These are phyloP conservation scores for Pleurostoma richardsiae DNA, from an alignment of 2,329 filamentous ascomycete genomes.

Conservation along the genomic window DNA sequence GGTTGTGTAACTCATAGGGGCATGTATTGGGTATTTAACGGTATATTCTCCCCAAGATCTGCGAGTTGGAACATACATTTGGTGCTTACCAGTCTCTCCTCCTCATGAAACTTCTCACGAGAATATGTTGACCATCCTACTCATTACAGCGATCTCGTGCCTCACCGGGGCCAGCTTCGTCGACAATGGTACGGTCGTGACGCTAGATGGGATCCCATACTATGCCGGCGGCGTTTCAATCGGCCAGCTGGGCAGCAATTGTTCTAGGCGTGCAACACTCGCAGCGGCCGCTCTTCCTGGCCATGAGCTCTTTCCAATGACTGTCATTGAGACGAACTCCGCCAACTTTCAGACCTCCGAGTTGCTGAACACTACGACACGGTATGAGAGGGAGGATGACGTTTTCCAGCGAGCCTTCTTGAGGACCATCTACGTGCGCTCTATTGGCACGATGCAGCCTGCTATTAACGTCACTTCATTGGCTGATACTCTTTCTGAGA, in stretches of 20 bases:
- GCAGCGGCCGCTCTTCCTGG: neutral
- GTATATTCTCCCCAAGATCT: too few species aligned
- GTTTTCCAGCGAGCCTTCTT: slow-evolving; percentile 19
- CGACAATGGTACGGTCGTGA: neutral
- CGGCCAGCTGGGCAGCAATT: slow-evolving; percentile 2
- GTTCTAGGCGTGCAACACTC: neutral
- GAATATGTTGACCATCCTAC: too few species aligned
- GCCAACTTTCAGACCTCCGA: neutral
- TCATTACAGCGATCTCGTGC: neutral
- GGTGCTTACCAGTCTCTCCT: too few species aligned
- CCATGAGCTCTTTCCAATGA: slow-evolving; percentile 4
- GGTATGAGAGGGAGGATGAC: slow-evolving; percentile 13
- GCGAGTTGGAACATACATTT: too few species aligned
- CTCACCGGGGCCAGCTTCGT: neutral
- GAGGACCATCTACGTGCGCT: slow-evolving; percentile 13
- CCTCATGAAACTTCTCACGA: too few species aligned
- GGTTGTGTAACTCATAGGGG: too few species aligned
- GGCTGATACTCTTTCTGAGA: neutral
- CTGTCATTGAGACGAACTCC: slow-evolving; percentile 1
- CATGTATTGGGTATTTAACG: too few species aligned
- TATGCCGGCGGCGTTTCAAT: slow-evolving; percentile 4
- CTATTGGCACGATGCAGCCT: neutral
- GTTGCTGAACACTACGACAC: neutral
- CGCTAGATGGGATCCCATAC: slow-evolving; percentile 3
- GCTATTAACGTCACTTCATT: neutral